Base-by-base conservation (phyloP, 2,329 filamentous ascomycete species). In the Colletotrichum caudatum region DNA sequence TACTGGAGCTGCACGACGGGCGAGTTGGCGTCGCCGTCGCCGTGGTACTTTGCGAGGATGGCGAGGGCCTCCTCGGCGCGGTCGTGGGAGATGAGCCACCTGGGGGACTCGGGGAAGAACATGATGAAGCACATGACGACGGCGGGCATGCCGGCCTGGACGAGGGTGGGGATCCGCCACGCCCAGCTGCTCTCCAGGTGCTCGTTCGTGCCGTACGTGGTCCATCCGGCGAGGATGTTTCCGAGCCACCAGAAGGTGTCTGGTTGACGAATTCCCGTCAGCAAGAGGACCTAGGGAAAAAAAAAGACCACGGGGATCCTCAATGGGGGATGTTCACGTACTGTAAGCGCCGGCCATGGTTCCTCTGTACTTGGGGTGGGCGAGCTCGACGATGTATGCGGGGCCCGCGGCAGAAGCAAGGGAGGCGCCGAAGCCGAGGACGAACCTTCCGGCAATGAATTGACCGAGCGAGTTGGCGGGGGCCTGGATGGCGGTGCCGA, bases 81-180 rank as follows among this genome's bases (percentile, higher is more conserved):
- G 73, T 89, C 86, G 72, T 90, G 84, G 79, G 39, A 83, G 76
- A 95, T 93, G 44, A 95, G 87, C 92, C 93, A 95, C 66, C 91
- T 86, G 9, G 88, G 88, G 3, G 85, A 89, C 80, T 95, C 93
- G 0, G 92, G 93, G 83, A 95, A 94, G 33, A 86, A 74, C 29
- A 86, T 76, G 73, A 95, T 95, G 64, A 94, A 85, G 0, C 88
- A 53, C 53, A 86, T 81, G 51, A 90, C 85, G 11, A 90, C 74
- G 1, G 78, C 66, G 18, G 41, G 80, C 60, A 73, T 62, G 26
- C 83, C 81, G 35, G 84, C 78, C 75, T 89, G 87, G 2, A 88
- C 78, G 74, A 88, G 82, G 9, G 89, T 84, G 0, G 90, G 90
- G 23, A 89, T 84, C 35, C 87, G 81, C 90, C 90, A 92, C 0